These are phyloP conservation scores for Osmozyma mogii DNA, from an alignment of 805 yeast genomes.

Conservation along the genomic window DNA sequence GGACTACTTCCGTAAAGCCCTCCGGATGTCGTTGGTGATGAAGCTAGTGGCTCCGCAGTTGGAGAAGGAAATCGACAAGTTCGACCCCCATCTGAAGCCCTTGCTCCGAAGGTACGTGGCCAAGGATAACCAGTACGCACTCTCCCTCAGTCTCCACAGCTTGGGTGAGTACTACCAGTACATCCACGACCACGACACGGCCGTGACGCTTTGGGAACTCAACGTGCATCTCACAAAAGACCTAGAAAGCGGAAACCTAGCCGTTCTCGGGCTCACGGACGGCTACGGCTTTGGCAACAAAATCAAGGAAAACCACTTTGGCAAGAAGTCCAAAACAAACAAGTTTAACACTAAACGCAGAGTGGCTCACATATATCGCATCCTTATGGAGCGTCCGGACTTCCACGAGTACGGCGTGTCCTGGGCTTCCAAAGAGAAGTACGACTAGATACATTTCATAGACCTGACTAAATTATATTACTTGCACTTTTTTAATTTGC, in stretches of 20 bases:
- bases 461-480: too few relatives aligned
- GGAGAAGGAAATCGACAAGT: conserved; percentile 2
- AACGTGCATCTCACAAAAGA: conserved; percentile 16
- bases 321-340: conserved; percentile 12
- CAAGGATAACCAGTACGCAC: conserved; percentile 13
- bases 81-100: conserved; percentile 1
- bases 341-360: conserved; percentile 15
- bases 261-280: conserved; percentile 15
- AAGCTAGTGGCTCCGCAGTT: conserved; percentile 7
- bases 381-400: conserved; percentile 9
- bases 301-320: conserved; percentile 12
- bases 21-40: conserved; percentile 13
- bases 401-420: conserved; percentile 13
- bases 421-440: conserved; percentile 13
- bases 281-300: conserved; percentile 17
- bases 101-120: conserved; percentile 8
- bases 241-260: conserved; percentile 15
- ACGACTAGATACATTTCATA: too few relatives aligned
- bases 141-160: conserved; percentile 11
- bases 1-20: conserved; percentile 15
- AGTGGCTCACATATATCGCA: conserved; percentile 13
- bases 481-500: too few relatives aligned
- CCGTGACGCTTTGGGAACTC: conserved; percentile 17
- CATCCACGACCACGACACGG: conserved; percentile 10
- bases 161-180: conserved; percentile 16